phyloP scores from a whole-genome alignment of 140 eudicot species.

The Cichorium intybus region DNA sequence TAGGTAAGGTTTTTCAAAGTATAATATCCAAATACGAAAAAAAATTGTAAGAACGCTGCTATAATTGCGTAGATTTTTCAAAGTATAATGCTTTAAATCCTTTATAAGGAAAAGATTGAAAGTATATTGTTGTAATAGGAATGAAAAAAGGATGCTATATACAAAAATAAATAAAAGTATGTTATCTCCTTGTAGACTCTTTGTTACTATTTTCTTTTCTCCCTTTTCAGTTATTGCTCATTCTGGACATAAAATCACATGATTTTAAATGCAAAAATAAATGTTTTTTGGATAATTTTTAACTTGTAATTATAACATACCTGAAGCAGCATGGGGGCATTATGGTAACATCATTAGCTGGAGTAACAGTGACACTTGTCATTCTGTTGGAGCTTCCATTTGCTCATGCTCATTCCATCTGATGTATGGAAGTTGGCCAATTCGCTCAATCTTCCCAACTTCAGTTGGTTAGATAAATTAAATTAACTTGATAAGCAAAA shows the following conservation, averaged over 20 bases:
- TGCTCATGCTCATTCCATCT: no score
- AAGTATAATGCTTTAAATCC: no score
- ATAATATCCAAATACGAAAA: no score
- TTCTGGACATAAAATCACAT: slow-evolving; percentile 38
- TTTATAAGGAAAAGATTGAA: no score
- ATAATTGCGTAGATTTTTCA: no score
- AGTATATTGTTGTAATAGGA: no score
- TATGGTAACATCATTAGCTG: slow-evolving; percentile 34
- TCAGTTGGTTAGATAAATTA: slow-evolving; percentile 29
- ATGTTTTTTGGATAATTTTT: neutral
- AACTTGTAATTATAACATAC: slow-evolving; percentile 10
- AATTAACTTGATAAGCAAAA: no score
- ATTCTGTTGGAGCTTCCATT: slow-evolving; percentile 41
- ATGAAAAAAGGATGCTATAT: no score
- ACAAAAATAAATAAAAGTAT: no score
- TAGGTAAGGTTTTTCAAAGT: no score
- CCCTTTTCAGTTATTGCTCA: slow-evolving; percentile 78
- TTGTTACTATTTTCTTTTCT: slow-evolving; percentile 78
- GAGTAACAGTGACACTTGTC: slow-evolving; percentile 26
- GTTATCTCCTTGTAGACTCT: slow-evolving; percentile 83
- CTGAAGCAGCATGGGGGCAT: slow-evolving; percentile 50
- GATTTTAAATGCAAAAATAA: neutral
- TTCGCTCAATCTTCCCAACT: slow-evolving; percentile 42
- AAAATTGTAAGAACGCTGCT: no score
- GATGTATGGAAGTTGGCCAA: slow-evolving; percentile 17